A percentile compares a stretch with the other conserved stretches of the same genome.
phyloP scores from a whole-genome alignment of 139 green algal genomes.

The Protoeuglena noctilucae region DNA sequence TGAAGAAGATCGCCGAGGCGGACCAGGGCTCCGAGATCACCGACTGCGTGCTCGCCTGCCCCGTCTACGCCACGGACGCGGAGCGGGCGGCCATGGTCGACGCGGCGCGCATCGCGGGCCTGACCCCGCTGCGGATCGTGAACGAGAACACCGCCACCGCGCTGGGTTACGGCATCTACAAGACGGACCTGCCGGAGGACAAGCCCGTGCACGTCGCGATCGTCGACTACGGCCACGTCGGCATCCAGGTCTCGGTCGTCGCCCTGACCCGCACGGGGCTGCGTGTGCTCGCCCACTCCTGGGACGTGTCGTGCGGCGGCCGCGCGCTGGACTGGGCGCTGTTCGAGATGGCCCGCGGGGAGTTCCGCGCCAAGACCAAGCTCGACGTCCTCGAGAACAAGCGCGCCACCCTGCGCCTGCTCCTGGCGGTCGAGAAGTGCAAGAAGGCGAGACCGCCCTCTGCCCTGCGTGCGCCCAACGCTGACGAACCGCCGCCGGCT shows the following conservation, averaged over 20 bases:
- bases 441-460: constrained; percentile 1
- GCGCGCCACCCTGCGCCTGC: constrained; percentile 69
- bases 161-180: constrained; percentile 96
- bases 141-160: constrained; percentile 91
- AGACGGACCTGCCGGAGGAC: constrained; percentile 83
- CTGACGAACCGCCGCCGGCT: too few relatives aligned
- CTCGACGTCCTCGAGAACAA: constrained; percentile 67
- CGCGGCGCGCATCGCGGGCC: constrained; percentile 41
- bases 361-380: constrained; percentile 72
- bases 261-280: constrained; percentile 40
- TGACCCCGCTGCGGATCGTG: constrained; percentile 86
- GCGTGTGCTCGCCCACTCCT: constrained; percentile 68
- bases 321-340: constrained; percentile 76
- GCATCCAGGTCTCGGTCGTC: constrained; percentile 79
- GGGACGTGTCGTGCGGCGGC: constrained; percentile 84
- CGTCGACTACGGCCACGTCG: constrained; percentile 81
- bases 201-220: constrained; percentile 80
- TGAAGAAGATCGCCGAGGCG: constrained; percentile 73
- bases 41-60: constrained; percentile 84
- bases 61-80: constrained; percentile 60
- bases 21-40: constrained; percentile 62
- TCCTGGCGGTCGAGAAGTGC: constrained; percentile 64
- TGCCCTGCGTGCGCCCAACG: too few relatives aligned
- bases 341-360: constrained; percentile 75
- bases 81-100: neutral